A percentile compares a stretch with the other conserved stretches of the same genome.
phyloP scores from a whole-genome alignment of 345 rosid species.

The Mangifera indica region DNA sequence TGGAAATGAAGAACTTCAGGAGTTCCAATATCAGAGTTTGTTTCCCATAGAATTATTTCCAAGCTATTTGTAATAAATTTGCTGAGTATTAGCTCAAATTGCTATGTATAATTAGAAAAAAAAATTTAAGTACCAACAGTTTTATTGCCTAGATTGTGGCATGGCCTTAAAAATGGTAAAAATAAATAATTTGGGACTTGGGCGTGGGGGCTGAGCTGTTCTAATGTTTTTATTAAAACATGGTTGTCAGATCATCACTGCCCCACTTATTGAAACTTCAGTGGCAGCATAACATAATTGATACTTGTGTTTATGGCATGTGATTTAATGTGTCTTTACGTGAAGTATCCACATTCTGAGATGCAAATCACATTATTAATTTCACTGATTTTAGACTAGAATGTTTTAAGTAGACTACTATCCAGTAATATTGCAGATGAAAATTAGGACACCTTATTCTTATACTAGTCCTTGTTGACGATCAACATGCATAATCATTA shows the following conservation, averaged over 20 bases:
- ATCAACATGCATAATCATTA: neutral
- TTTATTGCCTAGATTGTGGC: neutral
- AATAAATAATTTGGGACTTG: neutral
- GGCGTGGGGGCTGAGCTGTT: no score
- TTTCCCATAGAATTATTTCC: neutral
- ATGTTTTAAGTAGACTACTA: no score
- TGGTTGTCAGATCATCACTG: neutral
- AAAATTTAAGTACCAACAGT: neutral
- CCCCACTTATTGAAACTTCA: neutral
- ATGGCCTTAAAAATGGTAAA: neutral
- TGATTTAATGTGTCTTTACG: neutral
- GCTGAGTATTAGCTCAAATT: neutral
- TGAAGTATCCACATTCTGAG: neutral
- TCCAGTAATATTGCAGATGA: neutral
- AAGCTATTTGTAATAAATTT: neutral
- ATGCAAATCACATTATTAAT: neutral
- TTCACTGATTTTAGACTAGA: no score
- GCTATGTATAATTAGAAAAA: neutral
- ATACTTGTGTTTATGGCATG: neutral
- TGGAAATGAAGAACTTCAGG: neutral
- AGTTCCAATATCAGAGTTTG: neutral
- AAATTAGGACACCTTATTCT: neutral
- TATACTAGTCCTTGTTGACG: neutral
- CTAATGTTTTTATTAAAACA: neutral
- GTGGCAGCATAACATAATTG: neutral